Evolutionary conservation across 176 grass and related monocot species (phyloP), one percentile per base, ranked within the genome.

Genomic region (Oryza glumipatula): DNA sequence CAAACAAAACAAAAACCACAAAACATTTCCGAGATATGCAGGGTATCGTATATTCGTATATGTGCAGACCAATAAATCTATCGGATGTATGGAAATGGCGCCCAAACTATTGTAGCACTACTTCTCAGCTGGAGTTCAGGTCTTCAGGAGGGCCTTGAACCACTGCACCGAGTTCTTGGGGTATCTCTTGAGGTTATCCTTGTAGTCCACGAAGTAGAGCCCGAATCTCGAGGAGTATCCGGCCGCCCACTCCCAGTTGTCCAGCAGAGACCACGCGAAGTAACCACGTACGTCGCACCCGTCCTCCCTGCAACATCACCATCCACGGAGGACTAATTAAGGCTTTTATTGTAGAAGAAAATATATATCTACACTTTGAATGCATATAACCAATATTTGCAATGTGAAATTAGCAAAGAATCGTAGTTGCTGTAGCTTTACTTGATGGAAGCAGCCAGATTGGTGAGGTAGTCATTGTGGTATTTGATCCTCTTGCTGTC

Each of bases 191-290:
- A 95, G 96, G 9, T 92, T 92, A 32, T 95, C 83, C 9, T 84
- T 94, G 85, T 98, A 98, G 33, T 98, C 93, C 0, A 98, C 87
- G 72, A 89, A 98, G 88, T 98, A 94, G 64, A 98, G 78, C 26
- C 96, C 96, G 67, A 95, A 98, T 75, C 96, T 87, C 0, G 96
- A 92, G 54, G 88, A 84, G 78, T 86, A 98, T 21, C 96, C 96
- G 3, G 93, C 96, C 15, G 91, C 88, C 93, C 96, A 98, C 32
- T 98, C 96, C 96, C 96, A 98, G 83, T 98, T 98, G 83, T 98
- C 96, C 10, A 98, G 93, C 79, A 98, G 81, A 51, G 96, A 98
- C 96, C 96, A 98, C 14, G 85, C 96, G 80, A 98, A 98, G 80
- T 98, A 98, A 26, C 96, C 96, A 36, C 86, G 80, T 11, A 95